A percentile compares a stretch with the other conserved stretches of the same genome.
Evolutionary conservation across 106 monocot genomes (phyloP).

Genomic region (Triglochin maritima): DNA sequence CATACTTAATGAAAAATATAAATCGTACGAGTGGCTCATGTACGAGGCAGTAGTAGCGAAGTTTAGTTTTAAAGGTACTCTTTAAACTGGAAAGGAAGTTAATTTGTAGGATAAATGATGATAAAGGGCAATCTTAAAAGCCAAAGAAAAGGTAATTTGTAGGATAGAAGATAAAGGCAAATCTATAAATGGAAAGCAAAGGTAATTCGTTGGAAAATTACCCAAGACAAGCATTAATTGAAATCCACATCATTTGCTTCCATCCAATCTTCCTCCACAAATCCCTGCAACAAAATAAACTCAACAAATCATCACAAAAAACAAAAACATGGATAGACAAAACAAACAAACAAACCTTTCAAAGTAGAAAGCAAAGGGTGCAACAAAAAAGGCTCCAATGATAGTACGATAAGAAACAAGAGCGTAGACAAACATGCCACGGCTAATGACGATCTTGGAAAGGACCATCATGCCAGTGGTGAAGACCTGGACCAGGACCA

Average conservation of each 20-base stretch:
- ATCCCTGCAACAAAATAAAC: conserved; percentile 11
- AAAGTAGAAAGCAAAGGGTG: conserved; percentile 26
- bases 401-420: conserved; percentile 25
- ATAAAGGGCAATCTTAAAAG: too few species aligned
- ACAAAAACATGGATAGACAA: background rate
- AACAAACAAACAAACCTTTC: conserved; percentile 17
- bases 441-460: conserved; percentile 8
- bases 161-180: too few species aligned
- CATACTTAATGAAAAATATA: too few species aligned
- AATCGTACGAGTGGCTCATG: too few species aligned
- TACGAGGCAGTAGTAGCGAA: too few species aligned
- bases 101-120: too few species aligned
- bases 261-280: conserved; percentile 20
- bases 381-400: conserved; percentile 22
- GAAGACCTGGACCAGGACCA: conserved; percentile 8
- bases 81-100: too few species aligned
- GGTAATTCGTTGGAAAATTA: background rate
- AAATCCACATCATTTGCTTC: conserved; percentile 24
- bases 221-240: conserved; percentile 28
- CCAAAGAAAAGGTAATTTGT: too few species aligned
- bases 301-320: background rate
- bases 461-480: conserved; percentile 12
- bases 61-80: too few species aligned
- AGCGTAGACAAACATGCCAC: conserved; percentile 19
- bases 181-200: background rate